phyloP scores from a whole-genome alignment of 371 early-diverging fungal genomes.

The Mortierella sp. region DNA sequence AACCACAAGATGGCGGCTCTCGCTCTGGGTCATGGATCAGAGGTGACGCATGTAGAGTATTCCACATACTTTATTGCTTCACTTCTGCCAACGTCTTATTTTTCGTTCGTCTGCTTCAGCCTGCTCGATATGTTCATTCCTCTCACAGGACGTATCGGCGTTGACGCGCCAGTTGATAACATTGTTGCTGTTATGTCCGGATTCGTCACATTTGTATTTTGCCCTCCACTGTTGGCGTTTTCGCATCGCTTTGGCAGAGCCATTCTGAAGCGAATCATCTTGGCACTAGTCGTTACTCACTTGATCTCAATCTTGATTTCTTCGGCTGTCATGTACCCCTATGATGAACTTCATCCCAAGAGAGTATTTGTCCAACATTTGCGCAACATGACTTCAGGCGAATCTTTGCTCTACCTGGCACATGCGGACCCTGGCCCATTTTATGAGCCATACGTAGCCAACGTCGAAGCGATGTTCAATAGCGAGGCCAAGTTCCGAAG shows the following conservation, averaged over 20 bases:
- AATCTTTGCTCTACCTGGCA: constrained; percentile 66
- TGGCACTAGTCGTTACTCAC: constrained; percentile 45
- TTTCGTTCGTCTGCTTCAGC: constrained; percentile 60
- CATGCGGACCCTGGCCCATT: constrained; percentile 74
- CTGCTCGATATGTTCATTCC: constrained; percentile 78
- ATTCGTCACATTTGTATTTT: constrained; percentile 62
- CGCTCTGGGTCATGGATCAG: constrained; percentile 4
- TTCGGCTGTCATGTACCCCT: constrained; percentile 62
- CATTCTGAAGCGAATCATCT: constrained; percentile 49
- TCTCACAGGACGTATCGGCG: constrained; percentile 78
- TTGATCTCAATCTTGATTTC: constrained; percentile 57
- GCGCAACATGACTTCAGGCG: constrained; percentile 71
- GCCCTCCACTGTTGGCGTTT: constrained; percentile 65
- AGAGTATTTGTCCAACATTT: constrained; percentile 69
- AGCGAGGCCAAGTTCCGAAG: constrained; percentile 56
- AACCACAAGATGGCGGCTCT: constrained; percentile 18
- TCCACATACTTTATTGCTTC: constrained; percentile 60
- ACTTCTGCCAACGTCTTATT: constrained; percentile 58
- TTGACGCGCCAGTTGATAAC: constrained; percentile 73
- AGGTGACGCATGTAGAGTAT: constrained; percentile 26
- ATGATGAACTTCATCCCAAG: constrained; percentile 75
- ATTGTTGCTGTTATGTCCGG: constrained; percentile 73
- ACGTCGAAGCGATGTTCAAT: constrained; percentile 58
- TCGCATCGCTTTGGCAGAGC: constrained; percentile 66
- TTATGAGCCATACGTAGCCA: constrained; percentile 59